Base-by-base conservation (phyloP, 2,329 filamentous ascomycete species). In the Blastomyces gilchristii region DNA sequence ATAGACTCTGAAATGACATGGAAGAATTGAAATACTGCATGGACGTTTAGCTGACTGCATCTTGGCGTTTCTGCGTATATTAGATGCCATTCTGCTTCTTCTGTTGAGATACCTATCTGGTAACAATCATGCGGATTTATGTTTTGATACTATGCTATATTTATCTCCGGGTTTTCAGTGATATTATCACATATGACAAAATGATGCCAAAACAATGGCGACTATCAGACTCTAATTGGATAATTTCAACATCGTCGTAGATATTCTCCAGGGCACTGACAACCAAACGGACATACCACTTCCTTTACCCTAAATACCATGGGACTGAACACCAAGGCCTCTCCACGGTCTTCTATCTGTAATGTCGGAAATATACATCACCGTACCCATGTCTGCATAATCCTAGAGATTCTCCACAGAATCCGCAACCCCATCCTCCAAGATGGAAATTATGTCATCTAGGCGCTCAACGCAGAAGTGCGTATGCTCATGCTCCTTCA, bases 381-480 rank as follows among this genome's bases (percentile, higher is more conserved):
- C 2, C 22, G 31, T 28, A 28, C 28, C 45, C 18, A 61, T 61
- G 25, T 12, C 25, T 25, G 14, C 11, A 14, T 25, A 22, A 54
- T 61, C 52, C 28, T 59, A 49, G 28, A 28, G 31, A 39, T 58
- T 45, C 22, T 43, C 43, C 43, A 37, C 47, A 9, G 25, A 28
- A 3, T 59, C 87, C 60, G 82, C 79, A 71, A 93, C 93, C 0
- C 91, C 91, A 1, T 81, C 76, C 66, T 96, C 90, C 34, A 96
- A 77, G 8, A 96, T 80, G 11, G 78, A 80, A 61, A 94, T 84
- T 67, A 96, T 75, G 65, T 96, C 90, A 71, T 95, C 90, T 65
- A 96, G 73, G 47, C 83, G 81, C 65, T 76, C 74, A 60, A 96
- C 87, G 12, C 86, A 86, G 56, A 93, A 70, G 74, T 95, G 90